phyloP scores from a whole-genome alignment of 179 eudicot species.

The Camellia oleifera region DNA sequence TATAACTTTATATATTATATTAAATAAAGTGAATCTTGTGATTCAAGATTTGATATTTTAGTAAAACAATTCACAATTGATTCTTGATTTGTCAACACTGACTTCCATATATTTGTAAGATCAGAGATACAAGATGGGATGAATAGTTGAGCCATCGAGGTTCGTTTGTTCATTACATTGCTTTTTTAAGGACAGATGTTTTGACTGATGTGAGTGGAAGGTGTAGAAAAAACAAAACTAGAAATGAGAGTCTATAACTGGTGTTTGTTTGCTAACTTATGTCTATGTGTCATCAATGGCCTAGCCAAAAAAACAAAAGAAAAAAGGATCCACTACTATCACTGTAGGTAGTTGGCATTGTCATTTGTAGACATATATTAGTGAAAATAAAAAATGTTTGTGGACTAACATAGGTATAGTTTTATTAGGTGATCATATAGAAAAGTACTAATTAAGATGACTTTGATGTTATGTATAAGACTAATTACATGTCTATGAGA shows the following conservation, averaged over 20 bases:
- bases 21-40: too few species aligned
- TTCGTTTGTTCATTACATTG: neutral
- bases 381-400: neutral
- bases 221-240: neutral
- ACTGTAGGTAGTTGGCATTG: neutral
- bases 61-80: too few species aligned
- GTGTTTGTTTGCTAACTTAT: neutral
- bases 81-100: too few species aligned
- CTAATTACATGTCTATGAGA: neutral
- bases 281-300: neutral
- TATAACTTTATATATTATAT: too few species aligned
- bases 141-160: neutral
- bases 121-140: neutral
- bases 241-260: neutral
- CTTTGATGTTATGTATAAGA: neutral
- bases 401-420: neutral
- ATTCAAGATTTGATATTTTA: too few species aligned
- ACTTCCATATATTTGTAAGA: too few species aligned
- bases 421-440: neutral
- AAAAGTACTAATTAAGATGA: neutral
- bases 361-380: neutral
- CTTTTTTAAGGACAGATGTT: neutral
- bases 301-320: neutral
- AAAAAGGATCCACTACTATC: neutral
- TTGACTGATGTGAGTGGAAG: neutral